Percentiles rank a stretch among this genome's conserved stretches.
These are phyloP conservation scores for Tulasnella sp. DNA, from an alignment of 768 basidiomycete species.

Conservation along the genomic window DNA sequence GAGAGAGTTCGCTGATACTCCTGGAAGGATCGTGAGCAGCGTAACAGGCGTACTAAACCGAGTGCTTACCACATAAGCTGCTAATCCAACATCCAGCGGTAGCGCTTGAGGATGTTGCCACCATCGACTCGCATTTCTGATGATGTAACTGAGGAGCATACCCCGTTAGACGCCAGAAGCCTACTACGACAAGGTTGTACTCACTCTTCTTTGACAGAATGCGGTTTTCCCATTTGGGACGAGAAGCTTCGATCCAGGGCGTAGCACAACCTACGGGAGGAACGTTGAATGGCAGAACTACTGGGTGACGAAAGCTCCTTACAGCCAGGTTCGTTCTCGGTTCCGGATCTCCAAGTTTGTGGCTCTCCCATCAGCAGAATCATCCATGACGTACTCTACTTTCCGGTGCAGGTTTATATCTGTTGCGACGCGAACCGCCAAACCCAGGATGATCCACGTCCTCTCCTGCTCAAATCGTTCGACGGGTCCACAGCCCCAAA, in stretches of 20 bases:
- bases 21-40: slow-evolving; percentile 26
- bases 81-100: slow-evolving; percentile 53
- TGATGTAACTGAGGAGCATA: slow-evolving; percentile 50
- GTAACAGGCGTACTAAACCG: neutral
- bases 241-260: slow-evolving; percentile 79
- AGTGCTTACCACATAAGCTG: slow-evolving; percentile 59
- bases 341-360: slow-evolving; percentile 82
- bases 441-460: slow-evolving; percentile 82
- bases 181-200: slow-evolving; percentile 25
- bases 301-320: slow-evolving; percentile 24
- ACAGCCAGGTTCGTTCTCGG: slow-evolving; percentile 87
- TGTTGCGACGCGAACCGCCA: slow-evolving; percentile 72
- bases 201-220: slow-evolving; percentile 85
- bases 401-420: slow-evolving; percentile 94
- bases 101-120: slow-evolving; percentile 49
- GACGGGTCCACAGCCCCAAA: slow-evolving; percentile 90
- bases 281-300: neutral
- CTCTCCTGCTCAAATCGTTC: slow-evolving; percentile 95
- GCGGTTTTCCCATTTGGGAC: slow-evolving; percentile 95
- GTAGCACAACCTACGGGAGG: slow-evolving; percentile 42
- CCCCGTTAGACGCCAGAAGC: neutral
- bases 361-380: slow-evolving; percentile 66
- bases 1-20: slow-evolving; percentile 84
- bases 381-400: slow-evolving; percentile 43
- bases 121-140: slow-evolving; percentile 72